Conservation (phyloP, 345 rosid genomes). For the Raphanus sativus region DNA sequence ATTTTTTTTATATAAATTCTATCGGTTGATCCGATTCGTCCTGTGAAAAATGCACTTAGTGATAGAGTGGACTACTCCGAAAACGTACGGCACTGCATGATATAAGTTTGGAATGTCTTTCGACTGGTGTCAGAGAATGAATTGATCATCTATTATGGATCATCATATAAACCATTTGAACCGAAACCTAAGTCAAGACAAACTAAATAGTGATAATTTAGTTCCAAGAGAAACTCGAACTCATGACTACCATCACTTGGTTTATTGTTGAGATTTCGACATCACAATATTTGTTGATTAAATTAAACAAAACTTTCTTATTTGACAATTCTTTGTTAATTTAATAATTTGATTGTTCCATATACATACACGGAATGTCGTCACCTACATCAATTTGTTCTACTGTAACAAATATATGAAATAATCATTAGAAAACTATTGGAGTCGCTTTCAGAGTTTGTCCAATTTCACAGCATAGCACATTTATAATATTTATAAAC, state of each 20-base stretch:
- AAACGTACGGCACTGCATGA: too few relatives aligned
- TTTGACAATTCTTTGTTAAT: not conserved
- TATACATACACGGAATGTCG: not conserved
- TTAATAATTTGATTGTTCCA: constrained; percentile 8
- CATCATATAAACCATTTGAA: too few relatives aligned
- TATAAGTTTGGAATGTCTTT: too few relatives aligned
- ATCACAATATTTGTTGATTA: constrained; percentile 10
- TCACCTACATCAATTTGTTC: constrained; percentile 9
- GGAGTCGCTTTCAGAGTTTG: constrained; percentile 14
- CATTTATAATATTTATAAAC: constrained; percentile 10
- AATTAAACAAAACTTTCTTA: not conserved
- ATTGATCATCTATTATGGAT: too few relatives aligned
- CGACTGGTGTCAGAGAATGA: too few relatives aligned
- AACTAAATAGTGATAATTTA: too few relatives aligned
- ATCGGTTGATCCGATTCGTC: too few relatives aligned
- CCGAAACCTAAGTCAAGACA: too few relatives aligned
- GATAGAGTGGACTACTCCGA: too few relatives aligned
- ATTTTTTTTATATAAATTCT: not conserved
- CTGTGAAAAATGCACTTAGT: too few relatives aligned
- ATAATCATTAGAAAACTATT: constrained; percentile 5
- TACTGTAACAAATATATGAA: constrained; percentile 1
- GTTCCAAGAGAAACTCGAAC: too few relatives aligned
- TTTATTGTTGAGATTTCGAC: constrained; percentile 22
- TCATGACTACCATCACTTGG: too few relatives aligned
- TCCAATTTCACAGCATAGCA: constrained; percentile 10